Conservation (phyloP, 2,329 filamentous ascomycete genomes). For the Penicillium freii region DNA sequence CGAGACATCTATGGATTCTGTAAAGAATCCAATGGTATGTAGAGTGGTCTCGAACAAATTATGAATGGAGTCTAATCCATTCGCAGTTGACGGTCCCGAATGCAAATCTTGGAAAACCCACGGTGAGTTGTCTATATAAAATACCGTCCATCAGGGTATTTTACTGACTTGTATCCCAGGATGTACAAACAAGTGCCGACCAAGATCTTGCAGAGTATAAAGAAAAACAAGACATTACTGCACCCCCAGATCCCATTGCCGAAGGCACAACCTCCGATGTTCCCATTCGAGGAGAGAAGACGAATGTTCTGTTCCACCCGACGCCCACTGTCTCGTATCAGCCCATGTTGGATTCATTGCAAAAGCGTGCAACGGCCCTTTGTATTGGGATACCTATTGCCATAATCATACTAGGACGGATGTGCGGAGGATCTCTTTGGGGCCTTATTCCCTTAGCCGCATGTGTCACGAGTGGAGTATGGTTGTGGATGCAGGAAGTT, state of each 20-base stretch:
- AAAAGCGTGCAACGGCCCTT: constrained; percentile 70
- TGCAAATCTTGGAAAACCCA: constrained; percentile 75
- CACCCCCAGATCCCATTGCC: constrained; percentile 82
- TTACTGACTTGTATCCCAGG: constrained; percentile 32
- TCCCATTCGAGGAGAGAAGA: constrained; percentile 93
- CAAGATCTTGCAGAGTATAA: constrained; percentile 80
- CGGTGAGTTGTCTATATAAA: constrained; percentile 44
- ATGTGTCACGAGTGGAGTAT: constrained; percentile 74
- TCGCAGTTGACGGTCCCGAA: constrained; percentile 77
- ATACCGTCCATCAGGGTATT: not conserved
- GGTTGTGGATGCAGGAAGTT: constrained; percentile 85
- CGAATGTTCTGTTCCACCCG: constrained; percentile 92
- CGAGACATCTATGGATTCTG: constrained; percentile 65
- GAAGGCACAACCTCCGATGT: constrained; percentile 86
- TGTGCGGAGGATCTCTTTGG: constrained; percentile 74
- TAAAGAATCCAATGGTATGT: constrained; percentile 67
- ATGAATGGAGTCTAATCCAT: not conserved
- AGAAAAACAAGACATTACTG: constrained; percentile 80
- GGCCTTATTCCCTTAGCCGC: constrained; percentile 72
- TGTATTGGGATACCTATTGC: constrained; percentile 68
- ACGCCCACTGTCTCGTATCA: constrained; percentile 88
- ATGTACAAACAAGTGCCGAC: constrained; percentile 66
- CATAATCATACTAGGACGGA: constrained; percentile 73
- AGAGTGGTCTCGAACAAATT: not conserved
- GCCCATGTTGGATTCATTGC: constrained; percentile 75